Conservation (phyloP, 306 rosid species). For the Neltuma alba region DNA sequence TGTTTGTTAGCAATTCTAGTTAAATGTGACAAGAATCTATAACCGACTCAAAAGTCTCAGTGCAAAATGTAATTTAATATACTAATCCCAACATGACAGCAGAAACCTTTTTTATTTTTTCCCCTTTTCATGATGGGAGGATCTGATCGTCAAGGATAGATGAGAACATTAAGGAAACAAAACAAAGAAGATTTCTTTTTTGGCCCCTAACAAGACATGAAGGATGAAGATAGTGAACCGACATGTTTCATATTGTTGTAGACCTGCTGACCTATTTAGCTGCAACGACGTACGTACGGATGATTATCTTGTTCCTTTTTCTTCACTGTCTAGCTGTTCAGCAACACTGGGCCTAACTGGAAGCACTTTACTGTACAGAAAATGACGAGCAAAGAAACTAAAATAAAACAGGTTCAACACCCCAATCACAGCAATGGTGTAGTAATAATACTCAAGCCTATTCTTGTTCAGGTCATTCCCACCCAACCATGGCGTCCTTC, state of each 20-base stretch:
- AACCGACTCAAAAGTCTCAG: too few relatives aligned
- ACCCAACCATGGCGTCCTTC: slow-evolving; percentile 50
- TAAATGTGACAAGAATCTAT: too few relatives aligned
- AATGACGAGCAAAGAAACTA: slow-evolving; percentile 43
- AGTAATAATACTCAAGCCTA: slow-evolving; percentile 61
- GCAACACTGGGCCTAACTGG: neutral
- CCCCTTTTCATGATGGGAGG: neutral
- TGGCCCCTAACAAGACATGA: neutral
- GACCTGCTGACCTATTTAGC: neutral
- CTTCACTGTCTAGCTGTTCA: slow-evolving; percentile 16
- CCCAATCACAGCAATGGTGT: slow-evolving; percentile 49
- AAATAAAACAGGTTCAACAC: slow-evolving; percentile 51
- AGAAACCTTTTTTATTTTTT: neutral
- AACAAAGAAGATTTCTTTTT: neutral
- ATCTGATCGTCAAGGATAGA: neutral
- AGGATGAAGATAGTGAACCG: neutral
- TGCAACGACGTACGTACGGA: neutral
- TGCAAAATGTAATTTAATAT: too few relatives aligned
- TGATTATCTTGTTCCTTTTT: neutral
- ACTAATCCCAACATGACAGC: neutral
- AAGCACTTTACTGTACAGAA: slow-evolving; percentile 21
- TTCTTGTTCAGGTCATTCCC: slow-evolving; percentile 69
- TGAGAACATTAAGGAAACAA: neutral
- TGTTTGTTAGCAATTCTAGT: too few relatives aligned
- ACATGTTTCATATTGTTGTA: neutral